Evolutionary conservation across 106 monocot species (phyloP).

Genomic region (Acanthochlamys bracteata): DNA sequence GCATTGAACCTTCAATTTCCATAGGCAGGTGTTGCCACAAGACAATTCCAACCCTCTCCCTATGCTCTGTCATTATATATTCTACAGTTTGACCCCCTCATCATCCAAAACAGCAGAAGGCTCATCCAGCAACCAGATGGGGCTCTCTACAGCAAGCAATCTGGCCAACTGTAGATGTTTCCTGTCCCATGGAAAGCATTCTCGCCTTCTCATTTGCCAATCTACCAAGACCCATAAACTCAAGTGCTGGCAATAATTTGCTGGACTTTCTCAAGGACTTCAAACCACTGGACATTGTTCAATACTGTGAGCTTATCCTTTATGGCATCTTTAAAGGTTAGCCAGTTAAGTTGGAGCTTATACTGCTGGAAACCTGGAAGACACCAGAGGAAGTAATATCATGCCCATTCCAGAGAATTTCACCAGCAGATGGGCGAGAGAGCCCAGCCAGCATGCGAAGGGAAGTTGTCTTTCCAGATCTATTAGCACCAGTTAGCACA

Average conservation of each 20-base stretch:
- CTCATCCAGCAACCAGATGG: slow-evolving; percentile 97
- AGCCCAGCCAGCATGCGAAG: slow-evolving; percentile 95
- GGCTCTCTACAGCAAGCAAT: slow-evolving; percentile 74
- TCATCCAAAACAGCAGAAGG: slow-evolving; percentile 89
- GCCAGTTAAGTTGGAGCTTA: slow-evolving; percentile 93
- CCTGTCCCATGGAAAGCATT: slow-evolving; percentile 98
- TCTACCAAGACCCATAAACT: slow-evolving; percentile 86
- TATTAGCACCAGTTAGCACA: slow-evolving; percentile 77
- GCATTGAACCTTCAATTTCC: slow-evolving; percentile 82
- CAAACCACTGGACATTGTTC: slow-evolving; percentile 92
- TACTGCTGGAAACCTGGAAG: slow-evolving; percentile 91
- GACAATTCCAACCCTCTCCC: slow-evolving; percentile 85
- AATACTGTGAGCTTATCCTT: slow-evolving; percentile 75
- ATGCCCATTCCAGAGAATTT: slow-evolving; percentile 95
- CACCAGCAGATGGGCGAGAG: slow-evolving; percentile 88
- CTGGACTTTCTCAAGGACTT: slow-evolving; percentile 82
- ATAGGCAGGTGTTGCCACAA: slow-evolving; percentile 89
- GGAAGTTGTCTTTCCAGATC: slow-evolving; percentile 95
- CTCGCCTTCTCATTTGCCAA: slow-evolving; percentile 84
- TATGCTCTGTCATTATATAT: slow-evolving; percentile 74
- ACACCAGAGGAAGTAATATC: slow-evolving; percentile 75
- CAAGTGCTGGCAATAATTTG: slow-evolving; percentile 44
- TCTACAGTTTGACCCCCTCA: slow-evolving; percentile 70
- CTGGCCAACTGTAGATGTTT: slow-evolving; percentile 87
- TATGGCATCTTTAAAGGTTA: slow-evolving; percentile 79